Conservation (phyloP, 257 asterid genomes). For the Solanum chilense region DNA sequence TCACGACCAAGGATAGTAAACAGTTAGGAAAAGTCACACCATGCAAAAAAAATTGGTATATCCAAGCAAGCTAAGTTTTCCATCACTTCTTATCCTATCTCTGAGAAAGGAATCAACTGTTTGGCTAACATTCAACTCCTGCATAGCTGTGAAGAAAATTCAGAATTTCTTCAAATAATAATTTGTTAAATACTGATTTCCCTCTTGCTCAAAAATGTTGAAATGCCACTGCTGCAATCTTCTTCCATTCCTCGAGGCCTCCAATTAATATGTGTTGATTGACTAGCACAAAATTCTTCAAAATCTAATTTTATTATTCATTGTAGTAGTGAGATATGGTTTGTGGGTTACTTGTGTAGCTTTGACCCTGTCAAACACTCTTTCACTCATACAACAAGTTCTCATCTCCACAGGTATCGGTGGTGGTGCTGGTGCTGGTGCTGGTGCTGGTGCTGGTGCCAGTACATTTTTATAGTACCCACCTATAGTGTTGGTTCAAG, state of each 20-base stretch:
- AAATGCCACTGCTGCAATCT: constrained; percentile 57
- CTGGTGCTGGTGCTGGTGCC: too few species aligned
- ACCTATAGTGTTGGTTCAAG: too few species aligned
- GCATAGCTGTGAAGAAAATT: constrained; percentile 7
- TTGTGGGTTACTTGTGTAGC: too few species aligned
- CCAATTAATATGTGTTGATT: constrained; percentile 72
- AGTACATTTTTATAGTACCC: too few species aligned
- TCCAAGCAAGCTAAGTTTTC: constrained; percentile 68
- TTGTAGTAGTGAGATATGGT: too few species aligned
- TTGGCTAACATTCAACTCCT: constrained; percentile 71
- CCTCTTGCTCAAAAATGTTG: constrained; percentile 73
- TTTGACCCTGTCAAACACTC: too few species aligned
- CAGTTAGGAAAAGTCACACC: constrained; percentile 62
- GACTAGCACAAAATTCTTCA: constrained; percentile 81
- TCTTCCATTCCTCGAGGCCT: constrained; percentile 78
- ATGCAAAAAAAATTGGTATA: constrained; percentile 77
- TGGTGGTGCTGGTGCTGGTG: too few species aligned
- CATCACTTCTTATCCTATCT: constrained; percentile 66
- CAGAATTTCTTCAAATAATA: neutral
- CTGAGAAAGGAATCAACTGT: constrained; percentile 57
- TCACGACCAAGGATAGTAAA: too few species aligned
- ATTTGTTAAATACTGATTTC: constrained; percentile 19
- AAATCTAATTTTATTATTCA: constrained; percentile 37
- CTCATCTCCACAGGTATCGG: too few species aligned
- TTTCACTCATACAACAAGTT: too few species aligned